phyloP scores from a whole-genome alignment of 1,284 basidiomycete genomes.

The Trichosporon sp. region DNA sequence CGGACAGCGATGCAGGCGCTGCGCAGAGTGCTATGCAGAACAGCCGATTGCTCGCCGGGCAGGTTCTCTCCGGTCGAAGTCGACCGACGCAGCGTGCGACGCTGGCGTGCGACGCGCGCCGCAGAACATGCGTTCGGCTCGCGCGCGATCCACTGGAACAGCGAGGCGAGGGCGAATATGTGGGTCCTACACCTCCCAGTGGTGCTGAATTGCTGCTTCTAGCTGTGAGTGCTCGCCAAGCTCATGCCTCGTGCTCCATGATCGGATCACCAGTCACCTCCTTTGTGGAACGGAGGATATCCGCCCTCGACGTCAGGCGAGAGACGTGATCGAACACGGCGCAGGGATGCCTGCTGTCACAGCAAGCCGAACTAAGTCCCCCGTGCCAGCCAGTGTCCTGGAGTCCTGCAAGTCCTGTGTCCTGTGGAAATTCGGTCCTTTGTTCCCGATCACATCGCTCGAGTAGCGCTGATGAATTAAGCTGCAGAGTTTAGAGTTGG shows the following conservation, averaged over 20 bases:
- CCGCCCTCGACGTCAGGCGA: not conserved
- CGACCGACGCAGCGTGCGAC: slow-evolving; percentile 7
- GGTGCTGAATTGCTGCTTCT: not conserved
- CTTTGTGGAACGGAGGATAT: not conserved
- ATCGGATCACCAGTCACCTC: too few species aligned
- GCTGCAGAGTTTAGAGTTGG: slow-evolving; percentile 16
- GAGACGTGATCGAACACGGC: slow-evolving; percentile 1
- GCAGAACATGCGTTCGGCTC: slow-evolving; percentile 4
- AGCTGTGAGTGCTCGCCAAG: not conserved
- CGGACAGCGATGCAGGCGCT: not conserved
- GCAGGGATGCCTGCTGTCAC: not conserved
- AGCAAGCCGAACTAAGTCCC: slow-evolving; percentile 6
- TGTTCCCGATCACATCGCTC: slow-evolving; percentile 5
- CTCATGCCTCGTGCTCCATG: not conserved
- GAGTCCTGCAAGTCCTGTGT: not conserved
- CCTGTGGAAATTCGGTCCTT: slow-evolving; percentile 5
- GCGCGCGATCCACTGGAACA: not conserved
- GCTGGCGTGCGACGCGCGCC: not conserved
- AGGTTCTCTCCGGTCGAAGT: not conserved
- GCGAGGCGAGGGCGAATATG: not conserved
- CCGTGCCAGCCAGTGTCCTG: not conserved
- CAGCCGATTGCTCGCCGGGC: not conserved
- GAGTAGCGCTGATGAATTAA: not conserved
- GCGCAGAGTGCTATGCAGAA: not conserved
- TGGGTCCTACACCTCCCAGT: not conserved